Evolutionary conservation across 2,329 filamentous ascomycete genomes (phyloP).

Genomic region (Cladosporium oxysporum): DNA sequence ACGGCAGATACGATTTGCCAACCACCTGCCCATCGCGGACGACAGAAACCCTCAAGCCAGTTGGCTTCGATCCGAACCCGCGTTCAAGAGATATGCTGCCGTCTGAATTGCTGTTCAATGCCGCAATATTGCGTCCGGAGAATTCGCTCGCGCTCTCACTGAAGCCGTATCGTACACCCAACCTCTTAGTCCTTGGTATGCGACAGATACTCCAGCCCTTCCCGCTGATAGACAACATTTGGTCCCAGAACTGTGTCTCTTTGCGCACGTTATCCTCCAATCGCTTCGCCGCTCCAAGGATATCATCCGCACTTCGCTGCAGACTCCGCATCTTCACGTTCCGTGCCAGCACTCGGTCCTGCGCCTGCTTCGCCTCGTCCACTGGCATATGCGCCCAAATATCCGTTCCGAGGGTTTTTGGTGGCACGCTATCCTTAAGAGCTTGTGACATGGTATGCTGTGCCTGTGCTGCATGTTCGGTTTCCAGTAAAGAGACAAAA

Average conservation of each 20-base stretch:
- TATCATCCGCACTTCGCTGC: slow-evolving; percentile 70
- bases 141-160: slow-evolving; percentile 67
- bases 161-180: slow-evolving; percentile 89
- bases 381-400: slow-evolving; percentile 60
- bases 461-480: slow-evolving; percentile 69
- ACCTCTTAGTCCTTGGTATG: slow-evolving; percentile 68
- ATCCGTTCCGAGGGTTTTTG: slow-evolving; percentile 72
- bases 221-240: slow-evolving; percentile 77
- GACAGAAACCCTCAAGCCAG: slow-evolving; percentile 68
- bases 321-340: slow-evolving; percentile 81
- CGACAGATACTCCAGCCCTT: slow-evolving; percentile 85
- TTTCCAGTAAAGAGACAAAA: slow-evolving; percentile 75
- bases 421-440: slow-evolving; percentile 70
- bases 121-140: slow-evolving; percentile 74
- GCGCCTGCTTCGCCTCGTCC: slow-evolving; percentile 47
- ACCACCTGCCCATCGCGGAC: slow-evolving; percentile 58
- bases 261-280: slow-evolving; percentile 74
- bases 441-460: slow-evolving; percentile 68
- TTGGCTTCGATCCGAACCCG: slow-evolving; percentile 57
- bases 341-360: slow-evolving; percentile 51
- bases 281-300: slow-evolving; percentile 70
- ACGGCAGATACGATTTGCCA: slow-evolving; percentile 53
- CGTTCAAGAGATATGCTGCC: slow-evolving; percentile 75
- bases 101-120: slow-evolving; percentile 71
- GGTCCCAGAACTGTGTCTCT: slow-evolving; percentile 87